These are phyloP conservation scores for Stipa capillata DNA, from an alignment of 176 grass and related monocot genomes.

Conservation along the genomic window DNA sequence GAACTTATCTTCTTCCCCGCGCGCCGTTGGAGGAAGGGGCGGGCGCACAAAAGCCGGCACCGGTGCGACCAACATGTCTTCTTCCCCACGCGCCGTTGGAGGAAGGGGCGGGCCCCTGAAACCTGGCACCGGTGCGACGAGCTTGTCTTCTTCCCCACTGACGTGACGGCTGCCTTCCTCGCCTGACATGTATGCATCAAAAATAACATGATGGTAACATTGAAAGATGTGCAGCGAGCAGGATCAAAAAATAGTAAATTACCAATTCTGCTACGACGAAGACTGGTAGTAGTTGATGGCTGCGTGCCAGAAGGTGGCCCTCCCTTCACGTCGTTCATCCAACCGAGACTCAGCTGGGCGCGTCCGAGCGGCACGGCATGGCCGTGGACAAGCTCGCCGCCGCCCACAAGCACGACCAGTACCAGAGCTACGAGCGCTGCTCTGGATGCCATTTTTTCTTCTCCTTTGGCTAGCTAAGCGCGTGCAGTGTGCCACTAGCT, in stretches of 20 bases:
- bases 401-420: background rate
- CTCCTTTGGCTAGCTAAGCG: background rate
- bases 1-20: too few species aligned
- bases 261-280: background rate
- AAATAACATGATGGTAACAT: background rate
- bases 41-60: too few species aligned
- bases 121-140: background rate
- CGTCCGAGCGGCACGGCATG: background rate
- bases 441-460: background rate
- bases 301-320: background rate
- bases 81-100: background rate
- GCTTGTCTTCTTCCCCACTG: background rate
- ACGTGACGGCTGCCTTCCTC: background rate
- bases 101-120: background rate
- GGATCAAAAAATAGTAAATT: background rate
- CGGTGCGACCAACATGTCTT: too few species aligned
- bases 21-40: too few species aligned
- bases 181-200: too few species aligned
- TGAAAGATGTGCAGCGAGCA: background rate
- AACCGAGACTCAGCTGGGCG: background rate
- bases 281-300: background rate
- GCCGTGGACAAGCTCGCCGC: background rate
- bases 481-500: background rate
- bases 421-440: background rate
- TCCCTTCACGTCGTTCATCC: conserved; percentile 10